Evolutionary conservation across 768 basidiomycete species (phyloP).

Genomic region (Tulasnella sp.): DNA sequence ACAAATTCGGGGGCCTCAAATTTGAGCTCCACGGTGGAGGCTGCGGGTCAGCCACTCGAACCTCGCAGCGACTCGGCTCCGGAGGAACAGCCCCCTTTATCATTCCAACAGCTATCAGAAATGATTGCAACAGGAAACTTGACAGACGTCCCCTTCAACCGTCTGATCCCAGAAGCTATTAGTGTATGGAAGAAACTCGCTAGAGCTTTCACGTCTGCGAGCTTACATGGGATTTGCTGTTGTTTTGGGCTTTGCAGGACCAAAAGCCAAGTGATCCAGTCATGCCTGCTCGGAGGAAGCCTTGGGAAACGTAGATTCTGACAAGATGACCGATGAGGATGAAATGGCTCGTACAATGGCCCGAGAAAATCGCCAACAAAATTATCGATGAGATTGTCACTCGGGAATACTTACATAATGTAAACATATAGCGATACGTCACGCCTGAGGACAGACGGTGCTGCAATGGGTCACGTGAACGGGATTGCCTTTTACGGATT

Average conservation of each 20-base stretch:
- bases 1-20: neutral
- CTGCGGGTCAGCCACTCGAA: neutral
- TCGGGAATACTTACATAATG: too few relatives aligned
- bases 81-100: neutral
- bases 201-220: neutral
- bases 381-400: too few relatives aligned
- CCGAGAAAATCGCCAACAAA: too few relatives aligned
- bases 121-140: slow-evolving; percentile 20
- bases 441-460: neutral
- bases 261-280: slow-evolving; percentile 7
- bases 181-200: slow-evolving; percentile 8
- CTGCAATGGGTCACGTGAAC: neutral
- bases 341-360: too few relatives aligned
- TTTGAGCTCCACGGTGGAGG: neutral
- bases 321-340: neutral
- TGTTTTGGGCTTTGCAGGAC: neutral
- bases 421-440: too few relatives aligned
- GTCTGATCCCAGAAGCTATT: slow-evolving; percentile 20
- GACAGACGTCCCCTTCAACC: slow-evolving; percentile 14
- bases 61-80: neutral
- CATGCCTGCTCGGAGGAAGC: slow-evolving; percentile 13
- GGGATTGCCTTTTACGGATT: neutral
- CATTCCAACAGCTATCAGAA: slow-evolving; percentile 19
- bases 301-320: slow-evolving; percentile 7
- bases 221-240: neutral